phyloP scores from a whole-genome alignment of 2,329 filamentous ascomycete species.

The Coniochaeta sp. region DNA sequence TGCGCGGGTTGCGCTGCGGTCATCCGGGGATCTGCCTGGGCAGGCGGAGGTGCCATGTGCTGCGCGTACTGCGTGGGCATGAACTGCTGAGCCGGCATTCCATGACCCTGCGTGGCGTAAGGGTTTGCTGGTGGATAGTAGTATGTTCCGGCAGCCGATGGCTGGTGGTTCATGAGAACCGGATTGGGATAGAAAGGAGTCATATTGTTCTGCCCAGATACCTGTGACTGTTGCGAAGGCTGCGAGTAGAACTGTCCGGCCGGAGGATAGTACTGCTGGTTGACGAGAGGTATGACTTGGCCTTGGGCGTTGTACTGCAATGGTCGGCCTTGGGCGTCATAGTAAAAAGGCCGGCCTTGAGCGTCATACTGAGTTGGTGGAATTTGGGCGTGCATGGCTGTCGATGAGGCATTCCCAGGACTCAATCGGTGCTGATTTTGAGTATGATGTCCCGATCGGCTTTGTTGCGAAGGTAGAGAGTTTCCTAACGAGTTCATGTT shows the following conservation, averaged over 20 bases:
- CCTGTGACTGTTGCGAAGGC: slow-evolving; percentile 24
- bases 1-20: slow-evolving; percentile 10
- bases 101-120: slow-evolving; percentile 25
- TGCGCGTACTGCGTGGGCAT: slow-evolving; percentile 28
- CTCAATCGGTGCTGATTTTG: slow-evolving; percentile 26
- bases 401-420: slow-evolving; percentile 18
- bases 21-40: slow-evolving; percentile 18
- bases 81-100: slow-evolving; percentile 25
- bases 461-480: slow-evolving; percentile 33
- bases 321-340: too few species aligned
- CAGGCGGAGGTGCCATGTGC: slow-evolving; percentile 18
- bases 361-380: too few species aligned
- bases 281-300: slow-evolving; percentile 27
- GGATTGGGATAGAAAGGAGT: slow-evolving; percentile 38
- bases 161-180: slow-evolving; percentile 33
- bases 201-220: slow-evolving; percentile 30
- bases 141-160: slow-evolving; percentile 25
- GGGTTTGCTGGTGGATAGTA: slow-evolving; percentile 36
- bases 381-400: slow-evolving; percentile 8
- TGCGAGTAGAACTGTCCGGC: slow-evolving; percentile 38
- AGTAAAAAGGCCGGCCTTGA: too few species aligned
- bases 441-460: slow-evolving; percentile 29
- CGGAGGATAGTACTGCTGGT: slow-evolving; percentile 40
- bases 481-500: slow-evolving; percentile 39
- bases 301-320: slow-evolving; percentile 32